Conservation (phyloP, 1,139 yeast genomes). For the Candida sanyaensis region DNA sequence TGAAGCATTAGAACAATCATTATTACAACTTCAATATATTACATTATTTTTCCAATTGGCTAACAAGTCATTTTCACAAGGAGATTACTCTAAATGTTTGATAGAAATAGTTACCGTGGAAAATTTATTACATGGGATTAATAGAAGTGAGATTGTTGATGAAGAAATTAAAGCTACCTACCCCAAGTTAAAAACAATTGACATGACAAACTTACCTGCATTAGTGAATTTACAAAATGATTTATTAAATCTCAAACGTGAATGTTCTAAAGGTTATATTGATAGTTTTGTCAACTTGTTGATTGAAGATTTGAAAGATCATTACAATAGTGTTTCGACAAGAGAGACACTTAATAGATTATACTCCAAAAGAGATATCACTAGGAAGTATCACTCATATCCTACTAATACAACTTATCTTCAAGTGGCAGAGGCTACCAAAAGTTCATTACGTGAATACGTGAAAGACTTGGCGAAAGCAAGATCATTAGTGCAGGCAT, state of each 20-base stretch:
- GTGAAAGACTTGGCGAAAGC: constrained; percentile 62
- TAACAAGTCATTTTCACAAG: constrained; percentile 44
- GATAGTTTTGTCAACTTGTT: constrained; percentile 56
- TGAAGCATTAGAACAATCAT: constrained; percentile 59
- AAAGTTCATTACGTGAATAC: constrained; percentile 41
- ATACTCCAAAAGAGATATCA: constrained; percentile 27
- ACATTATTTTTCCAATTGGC: constrained; percentile 55
- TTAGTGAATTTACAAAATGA: constrained; percentile 55
- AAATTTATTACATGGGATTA: constrained; percentile 55
- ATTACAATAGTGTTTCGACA: constrained; percentile 50
- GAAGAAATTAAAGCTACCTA: constrained; percentile 27
- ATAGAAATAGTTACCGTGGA: constrained; percentile 60
- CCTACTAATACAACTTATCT: constrained; percentile 31
- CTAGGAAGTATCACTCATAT: constrained; percentile 20
- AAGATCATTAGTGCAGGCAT: constrained; percentile 65
- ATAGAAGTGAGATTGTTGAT: constrained; percentile 23
- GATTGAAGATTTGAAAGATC: constrained; percentile 59
- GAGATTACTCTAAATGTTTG: constrained; percentile 43
- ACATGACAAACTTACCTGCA: constrained; percentile 61
- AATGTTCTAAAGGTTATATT: constrained; percentile 71
- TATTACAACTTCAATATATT: constrained; percentile 63
- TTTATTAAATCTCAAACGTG: constrained; percentile 48
- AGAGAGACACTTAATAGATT: constrained; percentile 57
- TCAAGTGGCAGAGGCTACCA: constrained; percentile 34
- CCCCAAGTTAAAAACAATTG: constrained; percentile 49